Conservation (phyloP, 805 yeast species). For the Candida yuanshanica region DNA sequence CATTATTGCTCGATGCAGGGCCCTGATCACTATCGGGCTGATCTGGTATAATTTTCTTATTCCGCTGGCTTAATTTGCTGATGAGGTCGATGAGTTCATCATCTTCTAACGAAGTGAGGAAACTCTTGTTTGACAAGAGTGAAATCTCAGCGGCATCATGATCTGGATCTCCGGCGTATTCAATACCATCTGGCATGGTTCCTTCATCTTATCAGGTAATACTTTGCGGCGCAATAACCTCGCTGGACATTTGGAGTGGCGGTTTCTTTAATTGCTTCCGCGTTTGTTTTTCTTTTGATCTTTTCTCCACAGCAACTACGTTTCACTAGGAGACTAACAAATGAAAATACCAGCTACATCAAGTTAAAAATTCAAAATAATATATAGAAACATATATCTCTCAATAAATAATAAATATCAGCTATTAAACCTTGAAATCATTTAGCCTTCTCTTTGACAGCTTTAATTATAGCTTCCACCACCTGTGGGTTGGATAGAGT, state of each 20-base stretch:
- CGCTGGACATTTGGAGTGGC: no score
- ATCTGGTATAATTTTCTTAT: neutral
- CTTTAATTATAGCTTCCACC: conserved; percentile 59
- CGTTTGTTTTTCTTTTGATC: no score
- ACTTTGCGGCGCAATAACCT: no score
- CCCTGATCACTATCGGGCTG: neutral
- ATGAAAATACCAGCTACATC: no score
- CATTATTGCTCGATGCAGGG: neutral
- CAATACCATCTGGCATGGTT: neutral
- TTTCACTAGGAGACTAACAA: no score
- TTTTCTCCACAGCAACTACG: no score
- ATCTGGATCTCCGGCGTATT: neutral
- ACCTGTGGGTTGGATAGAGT: conserved; percentile 74
- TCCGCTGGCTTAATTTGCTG: conserved; percentile 26
- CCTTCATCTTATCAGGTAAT: neutral
- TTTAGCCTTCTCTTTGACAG: conserved; percentile 30
- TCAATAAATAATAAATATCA: neutral
- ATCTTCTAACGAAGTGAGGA: conserved; percentile 31
- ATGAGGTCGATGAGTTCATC: conserved; percentile 33
- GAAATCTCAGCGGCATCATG: conserved; percentile 2
- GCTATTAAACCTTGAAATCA: conserved; percentile 11
- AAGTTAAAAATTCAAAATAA: no score
- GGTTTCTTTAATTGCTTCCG: no score
- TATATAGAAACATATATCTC: conserved; percentile 1
- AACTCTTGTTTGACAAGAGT: conserved; percentile 12